A percentile compares a stretch with the other conserved stretches of the same genome.
phyloP scores from a whole-genome alignment of 768 basidiomycete species.

The Clavulina sp. region DNA sequence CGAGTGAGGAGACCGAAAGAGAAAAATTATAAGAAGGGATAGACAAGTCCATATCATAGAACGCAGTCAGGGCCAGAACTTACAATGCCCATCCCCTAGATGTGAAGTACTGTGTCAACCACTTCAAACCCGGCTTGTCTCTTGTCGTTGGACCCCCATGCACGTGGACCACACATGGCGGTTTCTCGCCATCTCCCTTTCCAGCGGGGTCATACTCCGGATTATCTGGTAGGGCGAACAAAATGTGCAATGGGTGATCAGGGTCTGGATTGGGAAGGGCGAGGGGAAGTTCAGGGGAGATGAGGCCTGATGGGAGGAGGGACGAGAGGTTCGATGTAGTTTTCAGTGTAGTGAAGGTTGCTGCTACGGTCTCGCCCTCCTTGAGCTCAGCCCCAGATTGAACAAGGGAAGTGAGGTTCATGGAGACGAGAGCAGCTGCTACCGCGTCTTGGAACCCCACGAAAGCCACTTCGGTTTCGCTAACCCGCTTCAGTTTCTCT shows the following conservation, averaged over 20 bases:
- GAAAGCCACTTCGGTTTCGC: constrained; percentile 12
- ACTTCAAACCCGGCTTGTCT: constrained; percentile 30
- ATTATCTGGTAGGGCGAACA: constrained; percentile 53
- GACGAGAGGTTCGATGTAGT: neutral
- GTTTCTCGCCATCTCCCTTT: constrained; percentile 41
- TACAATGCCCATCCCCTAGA: constrained; percentile 60
- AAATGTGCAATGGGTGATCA: constrained; percentile 33
- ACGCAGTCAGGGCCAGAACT: constrained; percentile 11
- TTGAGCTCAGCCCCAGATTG: too few species aligned
- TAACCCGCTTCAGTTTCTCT: constrained; percentile 6
- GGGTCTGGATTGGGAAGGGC: neutral
- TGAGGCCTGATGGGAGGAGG: neutral
- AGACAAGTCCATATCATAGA: too few species aligned
- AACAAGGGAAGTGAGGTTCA: too few species aligned
- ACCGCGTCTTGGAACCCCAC: constrained; percentile 11
- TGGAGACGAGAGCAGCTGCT: constrained; percentile 10
- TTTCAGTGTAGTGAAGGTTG: constrained; percentile 8
- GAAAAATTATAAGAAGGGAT: neutral
- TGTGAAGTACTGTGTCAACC: constrained; percentile 46
- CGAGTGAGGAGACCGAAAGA: neutral
- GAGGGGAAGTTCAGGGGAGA: constrained; percentile 4
- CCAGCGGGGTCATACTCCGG: constrained; percentile 31
- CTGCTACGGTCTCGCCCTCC: neutral
- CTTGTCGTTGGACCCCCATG: constrained; percentile 58
- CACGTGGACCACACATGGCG: constrained; percentile 44